Conservation (phyloP, 2,329 filamentous ascomycete species). For the Albophoma yamanashiensis region DNA sequence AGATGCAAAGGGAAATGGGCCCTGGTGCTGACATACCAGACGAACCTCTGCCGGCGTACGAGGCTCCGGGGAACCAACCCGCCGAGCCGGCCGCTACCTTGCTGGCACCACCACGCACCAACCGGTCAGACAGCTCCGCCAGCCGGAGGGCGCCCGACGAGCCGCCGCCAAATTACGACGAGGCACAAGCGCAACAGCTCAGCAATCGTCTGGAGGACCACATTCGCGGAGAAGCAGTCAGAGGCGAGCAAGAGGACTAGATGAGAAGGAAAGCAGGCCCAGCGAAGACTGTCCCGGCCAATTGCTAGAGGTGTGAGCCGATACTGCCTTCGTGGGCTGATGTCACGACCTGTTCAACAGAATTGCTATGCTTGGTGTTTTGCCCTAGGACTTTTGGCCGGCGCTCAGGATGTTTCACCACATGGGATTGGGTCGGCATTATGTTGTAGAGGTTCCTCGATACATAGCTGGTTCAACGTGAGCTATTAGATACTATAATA, state of each 20-base stretch:
- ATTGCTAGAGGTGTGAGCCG: neutral
- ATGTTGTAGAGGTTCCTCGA: neutral
- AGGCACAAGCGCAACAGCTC: slow-evolving; percentile 66
- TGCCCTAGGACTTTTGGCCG: neutral
- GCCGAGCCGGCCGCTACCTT: slow-evolving; percentile 15
- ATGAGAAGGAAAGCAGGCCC: neutral
- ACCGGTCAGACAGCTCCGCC: slow-evolving; percentile 24
- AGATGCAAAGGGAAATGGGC: slow-evolving; percentile 61
- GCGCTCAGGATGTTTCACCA: neutral
- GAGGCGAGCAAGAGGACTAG: slow-evolving; percentile 26
- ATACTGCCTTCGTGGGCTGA: neutral
- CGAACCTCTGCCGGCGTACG: slow-evolving; percentile 83
- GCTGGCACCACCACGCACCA: slow-evolving; percentile 13
- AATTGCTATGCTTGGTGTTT: neutral
- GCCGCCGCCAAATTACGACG: slow-evolving; percentile 85
- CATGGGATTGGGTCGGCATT: neutral
- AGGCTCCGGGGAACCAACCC: slow-evolving; percentile 36
- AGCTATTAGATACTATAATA: too few species aligned
- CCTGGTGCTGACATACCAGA: slow-evolving; percentile 57
- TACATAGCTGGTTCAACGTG: neutral
- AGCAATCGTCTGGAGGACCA: slow-evolving; percentile 54
- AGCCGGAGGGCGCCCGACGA: slow-evolving; percentile 48
- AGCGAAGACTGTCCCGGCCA: neutral
- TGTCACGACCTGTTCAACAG: neutral
- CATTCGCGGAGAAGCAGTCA: slow-evolving; percentile 62